Evolutionary conservation across 1,284 basidiomycete species (phyloP).

Genomic region (Takashimella tepidaria): DNA sequence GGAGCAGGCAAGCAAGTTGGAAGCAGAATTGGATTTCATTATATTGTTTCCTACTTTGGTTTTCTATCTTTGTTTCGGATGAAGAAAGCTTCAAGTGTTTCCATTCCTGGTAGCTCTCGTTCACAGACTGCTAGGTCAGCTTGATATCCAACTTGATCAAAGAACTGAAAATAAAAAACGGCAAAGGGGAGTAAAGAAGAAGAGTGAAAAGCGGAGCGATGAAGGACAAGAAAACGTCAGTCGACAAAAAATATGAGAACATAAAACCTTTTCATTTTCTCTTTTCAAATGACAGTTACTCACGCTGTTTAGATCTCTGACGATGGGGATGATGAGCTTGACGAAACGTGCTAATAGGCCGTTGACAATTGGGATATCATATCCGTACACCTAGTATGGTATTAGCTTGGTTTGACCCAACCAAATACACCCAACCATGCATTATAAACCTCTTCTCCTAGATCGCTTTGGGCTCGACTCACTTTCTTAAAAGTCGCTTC

Average conservation of each 20-base stretch:
- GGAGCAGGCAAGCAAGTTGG: too few species aligned
- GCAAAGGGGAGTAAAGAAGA: too few species aligned
- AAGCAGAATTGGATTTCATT: too few species aligned
- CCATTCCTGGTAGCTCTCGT: neutral
- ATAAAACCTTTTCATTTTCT: too few species aligned
- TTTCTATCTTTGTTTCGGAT: neutral
- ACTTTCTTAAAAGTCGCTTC: slow-evolving; percentile 14
- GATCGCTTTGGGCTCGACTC: neutral
- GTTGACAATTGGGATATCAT: neutral
- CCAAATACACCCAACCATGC: too few species aligned
- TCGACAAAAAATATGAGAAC: too few species aligned
- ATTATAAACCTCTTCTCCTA: too few species aligned
- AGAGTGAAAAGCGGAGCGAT: too few species aligned
- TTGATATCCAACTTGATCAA: neutral
- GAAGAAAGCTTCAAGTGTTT: neutral
- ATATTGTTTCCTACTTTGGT: too few species aligned
- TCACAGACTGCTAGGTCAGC: neutral
- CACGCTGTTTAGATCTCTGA: neutral
- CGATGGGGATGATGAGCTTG: neutral
- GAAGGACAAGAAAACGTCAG: too few species aligned
- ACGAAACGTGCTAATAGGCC: neutral
- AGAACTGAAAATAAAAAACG: too few species aligned
- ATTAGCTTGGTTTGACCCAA: too few species aligned
- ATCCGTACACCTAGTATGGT: neutral
- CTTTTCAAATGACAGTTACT: neutral